phyloP scores from a whole-genome alignment of 371 early-diverging fungal species.

The Mucor racemosus region DNA sequence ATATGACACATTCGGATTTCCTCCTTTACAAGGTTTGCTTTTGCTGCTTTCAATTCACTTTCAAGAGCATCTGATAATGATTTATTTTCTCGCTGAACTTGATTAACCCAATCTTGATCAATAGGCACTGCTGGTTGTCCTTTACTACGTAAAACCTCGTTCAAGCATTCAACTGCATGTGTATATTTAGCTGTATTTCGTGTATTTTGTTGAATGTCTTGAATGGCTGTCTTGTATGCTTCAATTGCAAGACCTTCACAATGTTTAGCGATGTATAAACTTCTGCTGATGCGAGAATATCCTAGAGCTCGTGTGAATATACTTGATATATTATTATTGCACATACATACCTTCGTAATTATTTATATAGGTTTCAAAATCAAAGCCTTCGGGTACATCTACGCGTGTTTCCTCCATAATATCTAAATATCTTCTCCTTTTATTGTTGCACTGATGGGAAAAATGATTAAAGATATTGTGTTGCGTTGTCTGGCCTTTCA shows the following conservation, averaged over 20 bases:
- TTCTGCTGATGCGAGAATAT: conserved; percentile 70
- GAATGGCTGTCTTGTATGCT: conserved; percentile 66
- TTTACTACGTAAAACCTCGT: conserved; percentile 51
- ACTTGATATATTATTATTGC: not conserved
- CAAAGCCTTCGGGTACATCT: conserved; percentile 59
- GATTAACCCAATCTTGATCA: conserved; percentile 64
- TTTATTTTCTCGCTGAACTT: conserved; percentile 51
- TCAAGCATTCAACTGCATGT: conserved; percentile 52
- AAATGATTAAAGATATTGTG: conserved; percentile 3
- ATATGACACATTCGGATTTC: conserved; percentile 78
- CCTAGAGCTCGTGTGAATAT: conserved; percentile 42
- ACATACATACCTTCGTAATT: conserved; percentile 65
- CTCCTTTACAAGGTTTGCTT: conserved; percentile 77
- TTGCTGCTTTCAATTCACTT: conserved; percentile 73
- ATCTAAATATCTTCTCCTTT: not conserved
- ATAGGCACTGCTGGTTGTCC: conserved; percentile 5
- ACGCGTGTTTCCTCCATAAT: conserved; percentile 30
- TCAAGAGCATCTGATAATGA: conserved; percentile 67
- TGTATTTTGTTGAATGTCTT: conserved; percentile 58
- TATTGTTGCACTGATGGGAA: not conserved
- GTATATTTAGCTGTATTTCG: conserved; percentile 59
- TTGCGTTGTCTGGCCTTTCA: not conserved
- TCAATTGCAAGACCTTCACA: conserved; percentile 73
- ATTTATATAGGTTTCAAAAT: conserved; percentile 72
- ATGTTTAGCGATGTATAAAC: conserved; percentile 78